phyloP scores from a whole-genome alignment of 1,284 basidiomycete genomes.

The Microbotryomycetes sp. region DNA sequence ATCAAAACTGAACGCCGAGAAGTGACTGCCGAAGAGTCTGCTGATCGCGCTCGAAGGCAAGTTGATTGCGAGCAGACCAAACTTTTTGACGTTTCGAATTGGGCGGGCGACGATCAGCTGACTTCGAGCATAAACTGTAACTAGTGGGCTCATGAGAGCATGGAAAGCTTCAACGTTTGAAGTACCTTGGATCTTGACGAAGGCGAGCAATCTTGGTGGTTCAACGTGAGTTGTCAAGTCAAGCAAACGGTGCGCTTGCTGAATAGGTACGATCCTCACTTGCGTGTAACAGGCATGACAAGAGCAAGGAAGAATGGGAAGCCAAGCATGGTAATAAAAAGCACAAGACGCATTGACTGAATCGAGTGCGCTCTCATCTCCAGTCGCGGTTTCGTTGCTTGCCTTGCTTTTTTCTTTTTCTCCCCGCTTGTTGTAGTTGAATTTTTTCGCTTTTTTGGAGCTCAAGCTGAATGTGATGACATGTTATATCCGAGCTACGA shows the following conservation, averaged over 20 bases:
- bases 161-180: slow-evolving; percentile 28
- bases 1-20: slow-evolving; percentile 25
- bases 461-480: no score
- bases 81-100: not conserved
- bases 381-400: no score
- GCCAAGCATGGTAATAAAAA: slow-evolving; percentile 22
- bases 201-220: slow-evolving; percentile 22
- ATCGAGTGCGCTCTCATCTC: slow-evolving; percentile 4
- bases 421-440: no score
- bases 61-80: not conserved
- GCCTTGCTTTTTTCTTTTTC: no score
- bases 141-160: slow-evolving; percentile 12
- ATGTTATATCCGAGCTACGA: no score
- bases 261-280: no score
- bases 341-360: slow-evolving; percentile 11
- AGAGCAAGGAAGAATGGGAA: slow-evolving; percentile 26
- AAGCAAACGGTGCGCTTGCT: no score
- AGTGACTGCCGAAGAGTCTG: slow-evolving; percentile 25
- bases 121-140: slow-evolving; percentile 6
- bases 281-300: slow-evolving; percentile 20
- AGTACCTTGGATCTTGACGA: slow-evolving; percentile 20
- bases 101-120: no score
- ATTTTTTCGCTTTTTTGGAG: no score
- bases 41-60: not conserved
- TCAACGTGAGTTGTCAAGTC: not conserved